Conservation (phyloP, 306 rosid genomes). For the Cicer bijugum region DNA sequence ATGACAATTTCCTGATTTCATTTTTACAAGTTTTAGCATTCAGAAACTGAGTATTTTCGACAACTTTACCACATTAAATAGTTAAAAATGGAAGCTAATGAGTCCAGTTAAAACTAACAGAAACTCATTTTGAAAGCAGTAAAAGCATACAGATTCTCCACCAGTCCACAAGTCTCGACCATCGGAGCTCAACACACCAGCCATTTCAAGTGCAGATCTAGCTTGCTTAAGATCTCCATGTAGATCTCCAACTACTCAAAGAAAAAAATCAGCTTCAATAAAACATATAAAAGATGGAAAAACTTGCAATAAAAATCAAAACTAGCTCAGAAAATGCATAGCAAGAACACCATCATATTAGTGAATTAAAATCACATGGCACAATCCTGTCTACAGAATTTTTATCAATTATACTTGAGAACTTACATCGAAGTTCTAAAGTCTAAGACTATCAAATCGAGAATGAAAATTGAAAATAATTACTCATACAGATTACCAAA, state of each 20-base stretch:
- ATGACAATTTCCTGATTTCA: constrained; percentile 4
- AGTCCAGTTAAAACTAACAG: constrained; percentile 29
- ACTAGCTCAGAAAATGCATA: constrained; percentile 28
- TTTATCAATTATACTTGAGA: constrained; percentile 36
- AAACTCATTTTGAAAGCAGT: constrained; percentile 8
- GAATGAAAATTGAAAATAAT: constrained; percentile 10
- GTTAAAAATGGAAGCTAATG: background rate
- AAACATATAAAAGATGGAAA: constrained; percentile 15
- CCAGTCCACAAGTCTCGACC: constrained; percentile 84
- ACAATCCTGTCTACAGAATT: constrained; percentile 35
- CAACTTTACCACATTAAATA: constrained; percentile 6
- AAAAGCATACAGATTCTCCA: constrained; percentile 70
- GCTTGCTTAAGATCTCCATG: constrained; percentile 93
- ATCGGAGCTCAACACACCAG: constrained; percentile 85
- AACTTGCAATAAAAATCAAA: constrained; percentile 2
- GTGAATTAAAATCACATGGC: constrained; percentile 15
- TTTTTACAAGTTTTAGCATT: constrained; percentile 25
- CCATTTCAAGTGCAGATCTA: constrained; percentile 84
- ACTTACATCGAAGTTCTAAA: background rate
- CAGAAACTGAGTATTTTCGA: constrained; percentile 9
- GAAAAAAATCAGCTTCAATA: constrained; percentile 33
- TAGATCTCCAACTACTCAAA: constrained; percentile 79
- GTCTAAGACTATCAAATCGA: constrained; percentile 14
- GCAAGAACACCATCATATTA: constrained; percentile 11
- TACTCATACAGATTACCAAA: background rate